Evolutionary conservation across 1,139 yeast genomes (phyloP).

Genomic region (Sugiyamaella pinicola): DNA sequence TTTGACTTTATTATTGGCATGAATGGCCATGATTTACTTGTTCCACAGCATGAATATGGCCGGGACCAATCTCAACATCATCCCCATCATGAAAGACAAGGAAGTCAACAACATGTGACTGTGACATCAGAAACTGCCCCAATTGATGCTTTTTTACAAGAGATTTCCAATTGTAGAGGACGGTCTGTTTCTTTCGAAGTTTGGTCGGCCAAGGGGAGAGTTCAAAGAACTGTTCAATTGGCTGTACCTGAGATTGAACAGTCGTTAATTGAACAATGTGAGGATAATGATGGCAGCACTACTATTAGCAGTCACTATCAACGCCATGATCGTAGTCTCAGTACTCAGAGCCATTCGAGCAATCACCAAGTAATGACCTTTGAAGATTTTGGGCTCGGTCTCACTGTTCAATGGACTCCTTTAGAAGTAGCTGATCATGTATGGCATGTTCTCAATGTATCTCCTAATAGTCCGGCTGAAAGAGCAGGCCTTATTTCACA

Average conservation of each 20-base stretch:
- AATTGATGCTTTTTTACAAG: conserved; percentile 35
- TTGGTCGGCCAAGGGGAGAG: conserved; percentile 91
- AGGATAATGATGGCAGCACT: conserved; percentile 16
- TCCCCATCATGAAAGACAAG: conserved; percentile 3
- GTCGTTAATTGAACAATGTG: conserved; percentile 5
- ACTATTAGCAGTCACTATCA: conserved; percentile 19
- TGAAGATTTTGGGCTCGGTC: conserved; percentile 52
- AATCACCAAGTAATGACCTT: conserved; percentile 12
- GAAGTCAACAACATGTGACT: conserved; percentile 5
- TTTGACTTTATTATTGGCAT: conserved; percentile 82
- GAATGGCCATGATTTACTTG: conserved; percentile 62
- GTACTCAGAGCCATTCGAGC: conserved; percentile 7
- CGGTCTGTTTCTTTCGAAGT: conserved; percentile 58
- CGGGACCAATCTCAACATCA: neutral
- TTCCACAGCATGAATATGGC: conserved; percentile 1
- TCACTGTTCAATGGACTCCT: conserved; percentile 77
- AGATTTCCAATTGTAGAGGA: conserved; percentile 38
- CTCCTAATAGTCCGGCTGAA: conserved; percentile 82
- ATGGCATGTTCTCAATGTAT: conserved; percentile 81
- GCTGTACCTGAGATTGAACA: conserved; percentile 44
- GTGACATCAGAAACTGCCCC: conserved; percentile 33
- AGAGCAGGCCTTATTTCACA: conserved; percentile 80
- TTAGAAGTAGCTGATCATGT: conserved; percentile 75
- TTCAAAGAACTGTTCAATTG: conserved; percentile 54
- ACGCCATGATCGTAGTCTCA: conserved; percentile 12